A percentile compares a stretch with the other conserved stretches of the same genome.
Evolutionary conservation across 345 rosid genomes (phyloP).

Genomic region (Cardamine chenopodiifolia): DNA sequence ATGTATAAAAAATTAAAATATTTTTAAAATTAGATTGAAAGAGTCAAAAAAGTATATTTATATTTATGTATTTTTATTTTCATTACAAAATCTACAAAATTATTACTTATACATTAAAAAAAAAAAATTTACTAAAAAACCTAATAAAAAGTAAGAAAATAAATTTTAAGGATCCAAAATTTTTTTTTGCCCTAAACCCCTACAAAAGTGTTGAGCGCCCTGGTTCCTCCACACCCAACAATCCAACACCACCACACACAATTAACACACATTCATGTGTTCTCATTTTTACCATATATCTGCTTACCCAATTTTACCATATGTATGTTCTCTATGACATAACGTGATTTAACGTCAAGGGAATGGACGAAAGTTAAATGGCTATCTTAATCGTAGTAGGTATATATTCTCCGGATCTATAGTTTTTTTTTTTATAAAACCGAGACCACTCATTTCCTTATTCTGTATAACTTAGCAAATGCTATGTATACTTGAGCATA

Average conservation of each 20-base stretch:
- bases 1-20: too few species aligned
- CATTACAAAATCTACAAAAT: too few species aligned
- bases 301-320: not conserved
- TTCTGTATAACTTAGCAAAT: not conserved
- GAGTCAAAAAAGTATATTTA: too few species aligned
- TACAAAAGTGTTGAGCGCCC: too few species aligned
- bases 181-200: too few species aligned
- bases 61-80: too few species aligned
- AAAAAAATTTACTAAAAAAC: too few species aligned
- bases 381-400: conserved; percentile 31
- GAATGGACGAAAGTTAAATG: conserved; percentile 33
- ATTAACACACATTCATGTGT: not conserved
- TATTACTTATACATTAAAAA: too few species aligned
- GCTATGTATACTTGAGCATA: not conserved
- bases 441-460: conserved; percentile 8
- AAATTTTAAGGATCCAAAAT: too few species aligned
- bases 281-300: not conserved
- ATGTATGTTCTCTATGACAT: conserved; percentile 13
- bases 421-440: not conserved
- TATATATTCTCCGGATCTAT: conserved; percentile 24
- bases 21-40: too few species aligned
- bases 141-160: too few species aligned
- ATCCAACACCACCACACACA: conserved; percentile 3
- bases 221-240: conserved; percentile 27
- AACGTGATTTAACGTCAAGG: conserved; percentile 23